Base-by-base conservation (phyloP, 345 rosid species). In the Laguncularia racemosa region DNA sequence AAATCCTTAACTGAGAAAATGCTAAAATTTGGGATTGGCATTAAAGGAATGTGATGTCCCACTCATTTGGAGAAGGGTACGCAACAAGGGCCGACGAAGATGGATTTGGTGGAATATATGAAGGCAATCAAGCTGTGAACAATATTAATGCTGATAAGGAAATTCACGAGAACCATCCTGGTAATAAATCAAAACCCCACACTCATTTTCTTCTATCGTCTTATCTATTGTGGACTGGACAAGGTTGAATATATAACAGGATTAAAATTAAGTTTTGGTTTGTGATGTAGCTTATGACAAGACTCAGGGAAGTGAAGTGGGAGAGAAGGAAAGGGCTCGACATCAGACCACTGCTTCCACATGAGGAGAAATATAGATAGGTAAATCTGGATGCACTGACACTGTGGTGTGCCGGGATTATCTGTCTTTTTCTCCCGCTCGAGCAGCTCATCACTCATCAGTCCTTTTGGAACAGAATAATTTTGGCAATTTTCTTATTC, bases 21-120 rank as follows among this genome's bases (percentile, higher is more conserved):
- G 11, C 40, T 33, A 33, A 33, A 33, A 33, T 33, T 33, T 33
- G 40, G 40, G 40, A 9, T 4, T 33, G 9, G 40, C 9, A 33
- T 9, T 33, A 33, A 44, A 84, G 96, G 71, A 84, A 85, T 65
- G 75, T 64, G 61, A 88, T 85, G 89, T 77, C 85, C 16, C 82
- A 81, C 60, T 83, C 96, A 15, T 88, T 50, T 61, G 96, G 96
- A 45, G 96, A 85, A 58, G 91, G 81, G 43, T 89, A 89, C 62
- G 53, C 92, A 0, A 81, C 92, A 13, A 84, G 95, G 75, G 61
- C 77, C 7, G 88, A 89, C 28, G 92, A 89, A 58, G 97, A 89
- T 78, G 97, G 95, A 13, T 86, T 82, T 52, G 95, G 97, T 20
- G 95, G 95, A 48, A 75, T 52, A 47, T 76, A 76, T 57, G 85